Base-by-base conservation (phyloP, 768 basidiomycete genomes). In the Mrakia gelida region DNA sequence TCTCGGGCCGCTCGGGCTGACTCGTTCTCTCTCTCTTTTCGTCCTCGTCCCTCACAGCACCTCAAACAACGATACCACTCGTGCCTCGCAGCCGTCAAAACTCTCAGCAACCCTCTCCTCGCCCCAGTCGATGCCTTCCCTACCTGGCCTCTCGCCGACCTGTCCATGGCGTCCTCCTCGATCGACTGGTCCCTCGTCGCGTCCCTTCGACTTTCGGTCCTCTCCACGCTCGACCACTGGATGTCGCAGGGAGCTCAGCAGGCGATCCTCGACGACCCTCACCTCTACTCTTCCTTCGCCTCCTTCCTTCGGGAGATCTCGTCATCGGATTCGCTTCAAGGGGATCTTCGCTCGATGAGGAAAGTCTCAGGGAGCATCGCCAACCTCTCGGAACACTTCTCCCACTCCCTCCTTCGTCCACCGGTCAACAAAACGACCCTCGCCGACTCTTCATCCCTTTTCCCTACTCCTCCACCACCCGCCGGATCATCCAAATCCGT, bases 161-260 rank as follows among this genome's bases (percentile, higher is more conserved):
- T 49, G 6, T 75, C 41, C 34, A 49, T 49, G 62, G 52, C 56
- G 41, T 75, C 62, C 41, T 63, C 89, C 2, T 75, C 72, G 65
- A 52, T 41, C 70, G 70, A 65, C 41, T 75, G 65, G 72, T 80
- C 77, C n/a, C 59, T 72, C 73, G 77, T 67, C 26, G 21, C 75
- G 0, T 59, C 73, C 65, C 75, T 80, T 26, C 59, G 80, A 23
- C 77, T 80, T 13, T 78, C 79, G 23, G 76, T 82, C 30, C 75
- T 82, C 10, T 70, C 74, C 4, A 75, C 80, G 7, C 85, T 93
- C 43, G 88, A 87, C 78, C 89, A 92, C 80, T 94, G 93, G 93
- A 81, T 94, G 61, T 87, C 85, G 0, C 83, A 86, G 23, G 93
- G 93, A 5, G 93, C 93, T 45, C 89, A 91, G 11, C 91, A 92